phyloP scores from a whole-genome alignment of 371 early-diverging fungal species.

The Circinella umbellata region DNA sequence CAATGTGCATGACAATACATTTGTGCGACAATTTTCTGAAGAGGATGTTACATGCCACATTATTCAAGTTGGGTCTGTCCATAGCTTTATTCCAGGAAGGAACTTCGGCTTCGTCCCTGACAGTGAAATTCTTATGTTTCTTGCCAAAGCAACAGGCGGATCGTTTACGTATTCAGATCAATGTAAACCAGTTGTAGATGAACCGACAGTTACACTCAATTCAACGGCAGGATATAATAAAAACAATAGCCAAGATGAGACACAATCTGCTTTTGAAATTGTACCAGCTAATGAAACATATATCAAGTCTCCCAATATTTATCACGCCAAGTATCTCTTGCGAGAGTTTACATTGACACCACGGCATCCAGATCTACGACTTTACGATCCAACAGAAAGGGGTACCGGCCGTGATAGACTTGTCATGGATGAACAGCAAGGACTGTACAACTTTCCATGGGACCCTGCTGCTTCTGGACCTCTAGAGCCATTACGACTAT shows the following conservation, averaged over 20 bases:
- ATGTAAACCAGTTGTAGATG: constrained; percentile 38
- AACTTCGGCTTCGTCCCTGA: constrained; percentile 92
- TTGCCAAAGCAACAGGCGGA: constrained; percentile 83
- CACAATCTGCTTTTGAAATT: background rate
- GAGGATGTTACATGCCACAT: constrained; percentile 80
- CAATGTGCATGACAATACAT: constrained; percentile 59
- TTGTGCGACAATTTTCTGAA: constrained; percentile 64
- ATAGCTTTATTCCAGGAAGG: constrained; percentile 76
- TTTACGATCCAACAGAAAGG: constrained; percentile 16
- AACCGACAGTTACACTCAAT: background rate
- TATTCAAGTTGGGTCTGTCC: constrained; percentile 84
- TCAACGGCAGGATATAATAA: background rate
- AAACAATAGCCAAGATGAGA: too few species aligned
- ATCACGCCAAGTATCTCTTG: constrained; percentile 38
- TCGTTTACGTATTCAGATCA: constrained; percentile 81
- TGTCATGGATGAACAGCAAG: constrained; percentile 7
- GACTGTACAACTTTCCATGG: constrained; percentile 84
- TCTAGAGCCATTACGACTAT: constrained; percentile 74
- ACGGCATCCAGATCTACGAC: constrained; percentile 8
- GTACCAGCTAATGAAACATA: constrained; percentile 13
- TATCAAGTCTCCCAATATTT: constrained; percentile 31
- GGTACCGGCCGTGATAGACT: background rate
- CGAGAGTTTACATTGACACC: constrained; percentile 33
- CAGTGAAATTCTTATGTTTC: constrained; percentile 82
- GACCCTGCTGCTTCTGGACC: constrained; percentile 77